These are phyloP conservation scores for Zoysia pacifica DNA, from an alignment of 176 grass and related monocot species.

Conservation along the genomic window DNA sequence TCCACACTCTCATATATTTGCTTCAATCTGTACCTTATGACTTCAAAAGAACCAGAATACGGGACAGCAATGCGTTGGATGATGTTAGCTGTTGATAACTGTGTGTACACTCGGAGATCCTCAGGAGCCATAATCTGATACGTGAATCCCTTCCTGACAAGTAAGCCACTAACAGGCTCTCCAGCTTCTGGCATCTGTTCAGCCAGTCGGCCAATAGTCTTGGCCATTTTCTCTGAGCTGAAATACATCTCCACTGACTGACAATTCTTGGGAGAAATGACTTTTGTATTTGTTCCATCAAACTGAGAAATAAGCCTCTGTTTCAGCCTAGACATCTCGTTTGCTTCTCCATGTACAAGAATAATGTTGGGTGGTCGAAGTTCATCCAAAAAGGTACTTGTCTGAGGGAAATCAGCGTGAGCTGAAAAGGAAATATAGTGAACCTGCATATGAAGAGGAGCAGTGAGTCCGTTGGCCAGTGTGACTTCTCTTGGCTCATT, in stretches of 20 bases:
- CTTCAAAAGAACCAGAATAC: constrained; percentile 80
- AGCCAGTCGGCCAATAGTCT: constrained; percentile 80
- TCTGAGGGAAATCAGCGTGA: constrained; percentile 91
- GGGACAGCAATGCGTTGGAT: constrained; percentile 74
- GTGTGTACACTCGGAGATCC: constrained; percentile 85
- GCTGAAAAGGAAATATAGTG: constrained; percentile 96
- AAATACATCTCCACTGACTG: constrained; percentile 89
- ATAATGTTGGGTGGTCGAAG: constrained; percentile 85
- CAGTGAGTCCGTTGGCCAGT: constrained; percentile 79
- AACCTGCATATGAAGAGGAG: constrained; percentile 90
- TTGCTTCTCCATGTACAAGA: constrained; percentile 95
- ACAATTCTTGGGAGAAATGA: constrained; percentile 88
- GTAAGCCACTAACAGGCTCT: constrained; percentile 63
- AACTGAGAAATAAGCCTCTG: constrained; percentile 86
- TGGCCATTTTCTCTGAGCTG: constrained; percentile 91
- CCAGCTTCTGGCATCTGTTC: constrained; percentile 73
- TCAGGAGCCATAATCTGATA: constrained; percentile 97
- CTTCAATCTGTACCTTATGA: constrained; percentile 84
- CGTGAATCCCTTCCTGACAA: constrained; percentile 94
- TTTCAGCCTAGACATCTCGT: constrained; percentile 91
- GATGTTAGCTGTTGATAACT: constrained; percentile 84
- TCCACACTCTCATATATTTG: constrained; percentile 94
- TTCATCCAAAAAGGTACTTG: constrained; percentile 82
- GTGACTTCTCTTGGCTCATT: constrained; percentile 97
- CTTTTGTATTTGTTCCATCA: constrained; percentile 71